These are phyloP conservation scores for Cairneyella variabilis DNA, from an alignment of 495 filamentous ascomycete species.

Conservation along the genomic window DNA sequence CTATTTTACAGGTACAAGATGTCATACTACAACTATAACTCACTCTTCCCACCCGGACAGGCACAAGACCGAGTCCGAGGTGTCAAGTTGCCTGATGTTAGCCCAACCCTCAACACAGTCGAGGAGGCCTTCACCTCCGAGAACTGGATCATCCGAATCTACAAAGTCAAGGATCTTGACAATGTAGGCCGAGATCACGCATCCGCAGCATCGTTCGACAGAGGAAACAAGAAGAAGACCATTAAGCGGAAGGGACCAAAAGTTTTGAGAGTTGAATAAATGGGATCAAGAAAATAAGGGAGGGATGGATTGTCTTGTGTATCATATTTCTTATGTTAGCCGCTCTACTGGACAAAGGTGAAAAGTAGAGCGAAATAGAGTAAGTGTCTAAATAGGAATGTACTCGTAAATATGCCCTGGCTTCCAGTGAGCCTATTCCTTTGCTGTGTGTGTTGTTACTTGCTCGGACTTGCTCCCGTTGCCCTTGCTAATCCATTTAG, in stretches of 20 bases:
- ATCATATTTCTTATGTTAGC: slow-evolving; percentile 22
- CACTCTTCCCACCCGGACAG: slow-evolving; percentile 87
- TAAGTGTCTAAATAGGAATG: slow-evolving; percentile 23
- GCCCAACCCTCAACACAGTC: slow-evolving; percentile 80
- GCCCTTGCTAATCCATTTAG: too few relatives aligned
- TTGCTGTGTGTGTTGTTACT: background rate
- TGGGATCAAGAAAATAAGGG: slow-evolving; percentile 1
- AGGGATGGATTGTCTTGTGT: slow-evolving; percentile 15
- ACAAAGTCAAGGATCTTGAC: slow-evolving; percentile 98
- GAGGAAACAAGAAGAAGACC: slow-evolving; percentile 86
- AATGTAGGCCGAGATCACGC: slow-evolving; percentile 90
- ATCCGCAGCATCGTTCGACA: slow-evolving; percentile 81
- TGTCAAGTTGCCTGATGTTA: slow-evolving; percentile 73
- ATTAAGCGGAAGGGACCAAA: slow-evolving; percentile 74
- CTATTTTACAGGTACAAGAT: slow-evolving; percentile 87
- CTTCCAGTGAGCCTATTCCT: slow-evolving; percentile 9
- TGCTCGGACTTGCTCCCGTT: too few relatives aligned
- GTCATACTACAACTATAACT: slow-evolving; percentile 98
- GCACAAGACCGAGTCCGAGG: slow-evolving; percentile 89
- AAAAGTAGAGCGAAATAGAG: slow-evolving; percentile 15
- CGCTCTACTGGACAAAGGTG: slow-evolving; percentile 1
- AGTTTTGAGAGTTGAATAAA: slow-evolving; percentile 79
- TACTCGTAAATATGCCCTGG: slow-evolving; percentile 15
- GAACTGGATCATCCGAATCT: slow-evolving; percentile 99
- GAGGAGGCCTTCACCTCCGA: slow-evolving; percentile 99